Evolutionary conservation across 352 stramenopile species (phyloP).

Genomic region (Globisporangium rhizosaccharum): DNA sequence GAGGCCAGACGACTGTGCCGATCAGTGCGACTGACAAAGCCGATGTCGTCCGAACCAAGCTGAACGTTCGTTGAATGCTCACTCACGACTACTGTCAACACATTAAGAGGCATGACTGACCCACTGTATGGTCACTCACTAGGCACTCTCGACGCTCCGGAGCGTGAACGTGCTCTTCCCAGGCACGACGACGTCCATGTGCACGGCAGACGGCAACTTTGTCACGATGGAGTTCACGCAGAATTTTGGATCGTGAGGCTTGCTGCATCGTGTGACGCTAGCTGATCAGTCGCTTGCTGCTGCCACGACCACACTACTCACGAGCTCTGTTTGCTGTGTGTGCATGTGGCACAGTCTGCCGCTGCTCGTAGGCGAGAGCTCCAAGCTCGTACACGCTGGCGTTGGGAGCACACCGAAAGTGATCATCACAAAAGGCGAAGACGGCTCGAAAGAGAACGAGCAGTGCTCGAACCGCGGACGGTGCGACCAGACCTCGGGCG

Average conservation of each 20-base stretch:
- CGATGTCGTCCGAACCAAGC: constrained; percentile 54
- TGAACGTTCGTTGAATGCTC: constrained; percentile 36
- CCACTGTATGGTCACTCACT: not conserved
- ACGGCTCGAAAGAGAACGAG: constrained; percentile 90
- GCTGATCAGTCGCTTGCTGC: no score
- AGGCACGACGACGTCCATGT: constrained; percentile 50
- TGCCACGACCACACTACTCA: not conserved
- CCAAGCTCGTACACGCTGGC: constrained; percentile 42
- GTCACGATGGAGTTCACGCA: constrained; percentile 78
- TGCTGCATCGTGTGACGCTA: not conserved
- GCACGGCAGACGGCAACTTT: constrained; percentile 59
- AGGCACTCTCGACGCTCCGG: constrained; percentile 59
- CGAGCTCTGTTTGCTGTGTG: not conserved
- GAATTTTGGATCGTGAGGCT: constrained; percentile 60
- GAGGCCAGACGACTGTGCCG: constrained; percentile 53
- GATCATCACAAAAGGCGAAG: constrained; percentile 48
- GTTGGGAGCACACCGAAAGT: constrained; percentile 47
- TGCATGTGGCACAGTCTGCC: constrained; percentile 25
- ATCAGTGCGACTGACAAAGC: constrained; percentile 59
- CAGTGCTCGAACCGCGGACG: constrained; percentile 63
- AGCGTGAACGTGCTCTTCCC: constrained; percentile 51
- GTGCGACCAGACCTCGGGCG: constrained; percentile 67
- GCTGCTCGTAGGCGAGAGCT: constrained; percentile 70
- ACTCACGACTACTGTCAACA: not conserved
- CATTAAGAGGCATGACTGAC: not conserved